A percentile compares a stretch with the other conserved stretches of the same genome.
Evolutionary conservation across 164 flowering plant genomes (phyloP).

Genomic region (Chloranthus sessilifolius): DNA sequence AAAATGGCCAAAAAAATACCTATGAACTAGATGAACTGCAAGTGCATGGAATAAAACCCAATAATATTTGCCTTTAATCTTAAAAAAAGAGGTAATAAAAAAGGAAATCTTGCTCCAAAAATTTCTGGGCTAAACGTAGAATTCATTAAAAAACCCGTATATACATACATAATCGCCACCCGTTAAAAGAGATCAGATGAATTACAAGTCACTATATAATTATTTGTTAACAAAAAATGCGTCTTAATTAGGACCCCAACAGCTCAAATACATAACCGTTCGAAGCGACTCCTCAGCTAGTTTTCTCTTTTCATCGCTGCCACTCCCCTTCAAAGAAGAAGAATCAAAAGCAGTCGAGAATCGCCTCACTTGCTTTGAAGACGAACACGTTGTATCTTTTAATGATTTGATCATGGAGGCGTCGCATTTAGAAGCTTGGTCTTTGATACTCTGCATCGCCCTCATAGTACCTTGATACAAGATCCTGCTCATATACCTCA

Average conservation of each 20-base stretch:
- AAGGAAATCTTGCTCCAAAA: no score
- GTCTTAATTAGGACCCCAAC: conserved; percentile 11
- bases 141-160: no score
- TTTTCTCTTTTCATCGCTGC: conserved; percentile 1
- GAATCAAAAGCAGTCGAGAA: conserved; percentile 25
- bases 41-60: no score
- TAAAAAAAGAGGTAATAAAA: no score
- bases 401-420: conserved; percentile 23
- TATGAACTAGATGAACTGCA: no score
- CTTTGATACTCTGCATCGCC: conserved; percentile 39
- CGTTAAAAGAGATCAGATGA: no score
- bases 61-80: no score
- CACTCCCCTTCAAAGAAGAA: background rate
- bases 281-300: conserved; percentile 15
- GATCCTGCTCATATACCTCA: conserved; percentile 21
- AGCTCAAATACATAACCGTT: conserved; percentile 13
- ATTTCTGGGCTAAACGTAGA: no score
- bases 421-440: conserved; percentile 35
- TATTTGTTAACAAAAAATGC: no score
- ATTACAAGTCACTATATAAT: no score
- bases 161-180: no score
- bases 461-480: conserved; percentile 26
- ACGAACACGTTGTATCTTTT: conserved; percentile 19
- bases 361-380: conserved; percentile 33
- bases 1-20: no score